Base-by-base conservation (phyloP, 2,329 filamentous ascomycete genomes). In the Cladorrhinum sp. region DNA sequence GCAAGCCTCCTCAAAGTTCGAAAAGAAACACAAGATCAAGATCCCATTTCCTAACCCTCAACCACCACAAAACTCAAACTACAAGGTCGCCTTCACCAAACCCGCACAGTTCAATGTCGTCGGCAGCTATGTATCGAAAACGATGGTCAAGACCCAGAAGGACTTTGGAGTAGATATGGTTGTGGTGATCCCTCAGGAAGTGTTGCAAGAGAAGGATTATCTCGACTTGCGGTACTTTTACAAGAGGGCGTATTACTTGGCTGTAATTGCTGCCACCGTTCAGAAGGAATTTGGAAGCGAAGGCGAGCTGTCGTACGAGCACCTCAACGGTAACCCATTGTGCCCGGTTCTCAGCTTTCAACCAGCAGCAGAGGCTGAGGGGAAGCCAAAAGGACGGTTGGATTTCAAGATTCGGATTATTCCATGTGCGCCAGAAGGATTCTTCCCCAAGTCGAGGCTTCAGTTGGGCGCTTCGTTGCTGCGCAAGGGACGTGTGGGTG, bases 171-270 rank as follows among this genome's bases (percentile, higher is more conserved):
- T 97, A 62, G 93, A 98, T 74, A 85, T 98, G 82, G 86, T 93
- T 5, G 85, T 96, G 16, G 89, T 90, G 52, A 96, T 99, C 86
- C 93, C 95, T 4, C 74, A 78, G 60, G 77, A 83, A 1, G 76
- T 96, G 12, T 93, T 98, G 69, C 92, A 96, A 70, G 91, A 96
- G 50, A 98, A 98, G 76, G 95, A 99, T 75, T 97, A 93, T 72
- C 81, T 93, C 54, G 92, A 96, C 73, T 83, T 95, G 78, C 86
- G 95, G 63, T 98, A 96, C 76, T 96, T 97, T 71, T 93, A 97
- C 77, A 96, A 96, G 70, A 82, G 93, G 64, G 90, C 95, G 12
- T 98, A 93, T 75, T 98, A 96, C 71, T 78, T 98, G 55, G 91
- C 93, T 32, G 91, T 90, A 65, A 78, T 98, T 59, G 87, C 92